Evolutionary conservation across 805 yeast genomes (phyloP).

Genomic region (Candida broadrunensis): DNA sequence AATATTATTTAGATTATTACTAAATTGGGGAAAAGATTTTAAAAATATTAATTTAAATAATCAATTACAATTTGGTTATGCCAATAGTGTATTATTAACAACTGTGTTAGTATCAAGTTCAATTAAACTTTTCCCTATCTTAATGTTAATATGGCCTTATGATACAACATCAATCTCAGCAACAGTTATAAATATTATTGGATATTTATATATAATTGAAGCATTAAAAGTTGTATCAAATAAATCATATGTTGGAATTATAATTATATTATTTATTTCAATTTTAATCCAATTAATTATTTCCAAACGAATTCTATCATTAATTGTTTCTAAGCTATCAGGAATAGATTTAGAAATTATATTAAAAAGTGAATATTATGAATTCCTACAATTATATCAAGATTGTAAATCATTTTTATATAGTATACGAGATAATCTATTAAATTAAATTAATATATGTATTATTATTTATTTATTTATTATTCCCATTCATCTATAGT

Average conservation of each 20-base stretch:
- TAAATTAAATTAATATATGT: neutral
- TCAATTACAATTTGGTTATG: constrained; percentile 30
- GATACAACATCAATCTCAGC: constrained; percentile 67
- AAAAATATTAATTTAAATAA: constrained; percentile 14
- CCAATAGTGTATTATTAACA: constrained; percentile 51
- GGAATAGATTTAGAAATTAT: constrained; percentile 6
- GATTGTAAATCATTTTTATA: neutral
- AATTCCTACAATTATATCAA: neutral
- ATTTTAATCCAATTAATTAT: constrained; percentile 10
- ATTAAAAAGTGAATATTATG: constrained; percentile 9
- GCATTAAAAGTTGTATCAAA: constrained; percentile 34
- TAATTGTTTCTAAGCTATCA: constrained; percentile 7
- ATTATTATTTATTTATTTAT: neutral
- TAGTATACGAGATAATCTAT: neutral
- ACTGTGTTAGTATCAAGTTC: constrained; percentile 75
- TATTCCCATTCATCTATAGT: constrained; percentile 7
- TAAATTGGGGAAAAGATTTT: constrained; percentile 16
- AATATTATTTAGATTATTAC: constrained; percentile 10
- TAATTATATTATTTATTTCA: constrained; percentile 14
- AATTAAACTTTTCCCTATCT: constrained; percentile 80
- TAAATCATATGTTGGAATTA: constrained; percentile 11
- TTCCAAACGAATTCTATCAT: constrained; percentile 13
- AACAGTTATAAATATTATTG: constrained; percentile 55
- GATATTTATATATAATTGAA: constrained; percentile 63
- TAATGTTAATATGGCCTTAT: constrained; percentile 96